Conservation (phyloP, 202 grass and related monocot species). For the Zizania palustris region DNA sequence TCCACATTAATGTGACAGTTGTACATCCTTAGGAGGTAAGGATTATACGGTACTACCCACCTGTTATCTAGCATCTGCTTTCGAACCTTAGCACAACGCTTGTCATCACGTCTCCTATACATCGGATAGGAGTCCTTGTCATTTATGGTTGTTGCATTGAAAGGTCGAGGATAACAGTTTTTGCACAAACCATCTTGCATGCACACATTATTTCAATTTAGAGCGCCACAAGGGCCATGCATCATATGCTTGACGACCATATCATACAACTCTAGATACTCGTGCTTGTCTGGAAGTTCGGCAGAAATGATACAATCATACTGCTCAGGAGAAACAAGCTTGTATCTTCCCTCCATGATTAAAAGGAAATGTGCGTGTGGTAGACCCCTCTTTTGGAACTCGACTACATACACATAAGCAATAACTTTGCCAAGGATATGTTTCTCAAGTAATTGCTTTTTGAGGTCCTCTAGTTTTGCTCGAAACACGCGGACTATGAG, state of each 20-base stretch:
- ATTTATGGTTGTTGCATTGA: neutral
- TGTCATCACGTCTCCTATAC: neutral
- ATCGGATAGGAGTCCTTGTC: neutral
- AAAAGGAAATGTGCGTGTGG: neutral
- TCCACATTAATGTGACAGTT: neutral
- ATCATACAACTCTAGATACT: neutral
- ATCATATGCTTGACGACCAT: neutral
- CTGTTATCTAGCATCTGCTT: neutral
- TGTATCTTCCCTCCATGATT: neutral
- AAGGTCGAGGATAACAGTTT: neutral
- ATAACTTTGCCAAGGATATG: neutral
- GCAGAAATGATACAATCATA: neutral
- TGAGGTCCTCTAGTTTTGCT: neutral
- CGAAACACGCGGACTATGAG: neutral
- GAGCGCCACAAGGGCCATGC: neutral
- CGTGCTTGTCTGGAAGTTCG: neutral
- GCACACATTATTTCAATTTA: neutral
- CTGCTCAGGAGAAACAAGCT: neutral
- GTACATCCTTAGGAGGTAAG: neutral
- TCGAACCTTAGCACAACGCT: neutral
- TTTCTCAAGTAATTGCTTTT: neutral
- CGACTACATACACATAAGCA: neutral
- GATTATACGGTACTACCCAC: neutral
- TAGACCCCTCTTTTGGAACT: neutral
- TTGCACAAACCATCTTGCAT: neutral